Percentiles rank a stretch among this genome's conserved stretches.
Evolutionary conservation across 768 basidiomycete species (phyloP).

Genomic region (Hydnum rufescens): DNA sequence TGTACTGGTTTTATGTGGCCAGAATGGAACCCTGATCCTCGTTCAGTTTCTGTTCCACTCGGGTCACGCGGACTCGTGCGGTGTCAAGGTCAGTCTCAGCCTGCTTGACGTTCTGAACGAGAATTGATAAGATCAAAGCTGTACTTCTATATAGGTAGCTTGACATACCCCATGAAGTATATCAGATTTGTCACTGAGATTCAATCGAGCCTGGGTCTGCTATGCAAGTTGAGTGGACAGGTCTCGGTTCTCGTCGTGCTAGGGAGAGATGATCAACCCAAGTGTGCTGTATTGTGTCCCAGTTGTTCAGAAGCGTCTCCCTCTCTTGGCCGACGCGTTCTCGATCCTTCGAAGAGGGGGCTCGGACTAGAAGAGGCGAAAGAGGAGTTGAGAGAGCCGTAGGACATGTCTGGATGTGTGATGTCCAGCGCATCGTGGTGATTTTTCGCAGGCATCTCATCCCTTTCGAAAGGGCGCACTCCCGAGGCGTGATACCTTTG

Average conservation of each 20-base stretch:
- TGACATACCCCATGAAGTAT: constrained; percentile 27
- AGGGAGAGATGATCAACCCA: constrained; percentile 5
- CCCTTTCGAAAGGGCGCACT: no score
- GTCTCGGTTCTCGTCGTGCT: neutral
- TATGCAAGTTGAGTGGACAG: neutral
- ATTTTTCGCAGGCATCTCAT: no score
- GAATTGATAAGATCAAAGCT: no score
- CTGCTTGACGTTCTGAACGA: constrained; percentile 28
- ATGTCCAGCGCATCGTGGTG: no score
- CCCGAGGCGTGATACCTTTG: no score
- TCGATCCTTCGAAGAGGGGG: constrained; percentile 35
- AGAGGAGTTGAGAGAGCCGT: no score
- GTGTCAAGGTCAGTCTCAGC: constrained; percentile 47
- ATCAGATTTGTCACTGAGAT: constrained; percentile 82
- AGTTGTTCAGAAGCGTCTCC: constrained; percentile 46
- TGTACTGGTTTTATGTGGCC: constrained; percentile 55
- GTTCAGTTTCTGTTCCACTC: constrained; percentile 59
- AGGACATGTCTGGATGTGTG: no score
- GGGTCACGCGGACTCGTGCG: constrained; percentile 40
- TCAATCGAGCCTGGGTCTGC: constrained; percentile 20
- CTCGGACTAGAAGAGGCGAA: no score
- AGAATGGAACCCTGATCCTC: constrained; percentile 65
- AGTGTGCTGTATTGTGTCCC: neutral
- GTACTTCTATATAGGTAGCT: no score
- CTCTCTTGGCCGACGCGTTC: constrained; percentile 48